Evolutionary conservation across 495 filamentous ascomycete species (phyloP).

Genomic region (Echria macrotheca): DNA sequence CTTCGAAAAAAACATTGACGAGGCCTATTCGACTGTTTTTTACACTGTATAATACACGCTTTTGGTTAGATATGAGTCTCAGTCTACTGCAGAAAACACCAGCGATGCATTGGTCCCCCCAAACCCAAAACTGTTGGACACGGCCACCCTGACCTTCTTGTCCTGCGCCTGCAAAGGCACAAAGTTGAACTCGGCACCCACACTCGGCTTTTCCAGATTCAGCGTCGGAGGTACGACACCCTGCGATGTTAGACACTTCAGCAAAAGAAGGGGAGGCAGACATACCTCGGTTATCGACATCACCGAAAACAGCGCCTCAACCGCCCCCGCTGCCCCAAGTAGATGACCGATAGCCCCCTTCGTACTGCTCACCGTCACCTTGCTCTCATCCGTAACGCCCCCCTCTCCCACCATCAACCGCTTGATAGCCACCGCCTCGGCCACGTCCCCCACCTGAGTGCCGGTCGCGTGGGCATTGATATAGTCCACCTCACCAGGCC

Average conservation of each 20-base stretch:
- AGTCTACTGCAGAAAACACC: conserved; percentile 60
- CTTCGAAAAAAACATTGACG: no score
- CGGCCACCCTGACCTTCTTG: conserved; percentile 62
- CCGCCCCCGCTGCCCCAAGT: conserved; percentile 81
- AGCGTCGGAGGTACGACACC: conserved; percentile 80
- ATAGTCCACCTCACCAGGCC: conserved; percentile 73
- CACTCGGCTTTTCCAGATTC: conserved; percentile 64
- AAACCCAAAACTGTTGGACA: conserved; percentile 98
- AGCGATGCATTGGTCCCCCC: conserved; percentile 92
- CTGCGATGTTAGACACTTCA: conserved; percentile 41
- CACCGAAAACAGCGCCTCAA: conserved; percentile 81
- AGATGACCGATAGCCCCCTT: conserved; percentile 93
- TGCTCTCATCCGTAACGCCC: conserved; percentile 52
- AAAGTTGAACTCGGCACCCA: conserved; percentile 83
- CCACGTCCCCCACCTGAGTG: conserved; percentile 77
- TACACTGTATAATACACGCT: not conserved
- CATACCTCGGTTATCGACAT: conserved; percentile 71
- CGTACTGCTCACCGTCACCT: conserved; percentile 84
- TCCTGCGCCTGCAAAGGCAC: conserved; percentile 66
- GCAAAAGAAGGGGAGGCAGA: conserved; percentile 12
- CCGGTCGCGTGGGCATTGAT: conserved; percentile 94
- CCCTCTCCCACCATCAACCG: conserved; percentile 67
- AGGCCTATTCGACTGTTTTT: no score
- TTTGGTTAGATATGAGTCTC: no score
- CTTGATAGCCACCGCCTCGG: conserved; percentile 82